Base-by-base conservation (phyloP, 2,329 filamentous ascomycete genomes). In the Aspergillus floridensis region DNA sequence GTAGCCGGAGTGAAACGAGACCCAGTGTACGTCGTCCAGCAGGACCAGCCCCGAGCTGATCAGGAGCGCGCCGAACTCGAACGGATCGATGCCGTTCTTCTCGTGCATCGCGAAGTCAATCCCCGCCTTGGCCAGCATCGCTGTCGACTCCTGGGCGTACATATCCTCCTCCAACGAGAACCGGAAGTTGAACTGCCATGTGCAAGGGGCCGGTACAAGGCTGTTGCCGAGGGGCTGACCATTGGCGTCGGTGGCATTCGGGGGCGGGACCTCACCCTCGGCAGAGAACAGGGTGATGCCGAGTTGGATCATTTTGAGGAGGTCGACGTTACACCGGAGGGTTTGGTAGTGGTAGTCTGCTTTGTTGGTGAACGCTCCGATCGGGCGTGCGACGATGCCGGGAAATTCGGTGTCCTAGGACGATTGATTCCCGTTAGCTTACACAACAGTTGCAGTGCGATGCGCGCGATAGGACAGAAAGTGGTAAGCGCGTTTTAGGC, bases 331-430 rank as follows among this genome's bases (percentile, higher is more conserved):
- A 69, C 92, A 96, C 62, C 95, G 90, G 50, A 99, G 83, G 61
- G 93, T 98, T 81, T 99, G 95, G 78, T 99, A 99, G 75, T 99
- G 95, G 73, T 99, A 99, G 70, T 97, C 93, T 65, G 92, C 95
- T 79, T 97, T 98, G 60, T 91, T 95, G 60, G 90, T 87, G 76
- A 99, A 99, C 58, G 89, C 87, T 52, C 95, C 95, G 83, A 99
- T 98, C 2, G 95, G 95, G 66, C 95, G 86, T 26, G 93, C 92
- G 56, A 99, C 93, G 56, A 99, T 92, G 59, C 95, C 95, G n/a
- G 95, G 95, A 69, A 99, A 99, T 74, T 98, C 93, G 24, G 95
- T 97, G 74, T 99, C 95, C 93, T 96, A 72, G 54, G 59, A 5
- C 8, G 12, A 10, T 26, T 22, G n/a, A 26, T 48, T 46, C 47